Evolutionary conservation across 2,329 filamentous ascomycete species (phyloP).

Genomic region (Nemania sp.): DNA sequence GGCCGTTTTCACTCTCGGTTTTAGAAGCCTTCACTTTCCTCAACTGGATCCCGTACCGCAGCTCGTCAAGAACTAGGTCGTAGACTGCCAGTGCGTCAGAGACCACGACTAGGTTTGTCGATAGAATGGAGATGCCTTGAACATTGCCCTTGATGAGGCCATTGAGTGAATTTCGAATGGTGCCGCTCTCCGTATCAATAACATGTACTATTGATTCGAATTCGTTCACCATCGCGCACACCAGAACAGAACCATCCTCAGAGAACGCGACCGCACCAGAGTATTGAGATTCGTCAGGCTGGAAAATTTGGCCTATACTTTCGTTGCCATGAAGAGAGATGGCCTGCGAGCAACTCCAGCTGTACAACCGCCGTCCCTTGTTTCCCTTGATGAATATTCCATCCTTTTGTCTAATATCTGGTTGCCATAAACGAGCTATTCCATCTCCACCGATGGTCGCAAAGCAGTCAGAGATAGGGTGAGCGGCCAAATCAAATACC

Average conservation of each 20-base stretch:
- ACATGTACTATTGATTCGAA: constrained; percentile 76
- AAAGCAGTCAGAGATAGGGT: constrained; percentile 78
- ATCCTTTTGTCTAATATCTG: constrained; percentile 75
- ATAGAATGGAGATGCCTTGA: constrained; percentile 76
- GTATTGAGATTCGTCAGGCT: constrained; percentile 48
- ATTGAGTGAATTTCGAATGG: constrained; percentile 73
- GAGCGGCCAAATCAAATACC: constrained; percentile 79
- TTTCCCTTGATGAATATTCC: constrained; percentile 73
- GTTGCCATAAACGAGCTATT: constrained; percentile 83
- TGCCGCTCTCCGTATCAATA: constrained; percentile 78
- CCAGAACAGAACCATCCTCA: constrained; percentile 85
- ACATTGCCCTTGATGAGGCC: constrained; percentile 75
- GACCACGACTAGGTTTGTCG: constrained; percentile 79
- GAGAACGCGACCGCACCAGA: constrained; percentile 81
- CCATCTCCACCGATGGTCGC: constrained; percentile 88
- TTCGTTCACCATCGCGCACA: constrained; percentile 69
- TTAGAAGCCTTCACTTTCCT: constrained; percentile 45
- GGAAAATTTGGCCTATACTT: constrained; percentile 52
- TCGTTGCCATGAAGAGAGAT: constrained; percentile 63
- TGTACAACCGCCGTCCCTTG: constrained; percentile 70
- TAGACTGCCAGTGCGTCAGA: constrained; percentile 81
- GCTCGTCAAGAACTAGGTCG: constrained; percentile 83
- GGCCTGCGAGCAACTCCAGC: constrained; percentile 78
- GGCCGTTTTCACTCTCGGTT: constrained; percentile 53
- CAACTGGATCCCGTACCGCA: constrained; percentile 74